These are phyloP conservation scores for Amauroascus niger DNA, from an alignment of 2,329 filamentous ascomycete genomes.

Conservation along the genomic window DNA sequence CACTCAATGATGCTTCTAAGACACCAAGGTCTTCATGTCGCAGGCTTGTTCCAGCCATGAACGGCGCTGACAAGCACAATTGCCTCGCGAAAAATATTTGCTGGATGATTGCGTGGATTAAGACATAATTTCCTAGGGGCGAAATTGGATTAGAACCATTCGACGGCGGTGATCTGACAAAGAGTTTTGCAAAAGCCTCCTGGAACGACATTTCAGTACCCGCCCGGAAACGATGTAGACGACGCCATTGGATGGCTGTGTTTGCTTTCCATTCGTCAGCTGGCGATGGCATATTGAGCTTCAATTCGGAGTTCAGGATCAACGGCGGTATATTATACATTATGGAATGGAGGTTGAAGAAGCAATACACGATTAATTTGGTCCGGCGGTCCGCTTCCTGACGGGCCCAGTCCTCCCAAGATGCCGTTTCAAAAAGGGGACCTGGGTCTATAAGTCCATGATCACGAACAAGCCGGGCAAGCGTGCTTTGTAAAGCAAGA, in stretches of 20 bases:
- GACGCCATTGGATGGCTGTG: slow-evolving; percentile 43
- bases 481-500: slow-evolving; percentile 47
- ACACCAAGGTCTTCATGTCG: slow-evolving; percentile 37
- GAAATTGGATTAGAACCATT: slow-evolving; percentile 35
- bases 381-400: slow-evolving; percentile 46
- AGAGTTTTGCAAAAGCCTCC: slow-evolving; percentile 38
- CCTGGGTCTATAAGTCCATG: slow-evolving; percentile 38
- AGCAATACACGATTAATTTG: slow-evolving; percentile 48
- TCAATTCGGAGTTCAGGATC: slow-evolving; percentile 47
- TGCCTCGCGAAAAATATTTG: slow-evolving; percentile 46
- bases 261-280: slow-evolving; percentile 48
- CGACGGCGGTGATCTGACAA: slow-evolving; percentile 30
- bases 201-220: slow-evolving; percentile 34
- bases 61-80: slow-evolving; percentile 38
- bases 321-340: slow-evolving; percentile 53
- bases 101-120: slow-evolving; percentile 47
- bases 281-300: slow-evolving; percentile 46
- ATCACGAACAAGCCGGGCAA: slow-evolving; percentile 48
- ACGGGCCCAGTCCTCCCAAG: slow-evolving; percentile 46
- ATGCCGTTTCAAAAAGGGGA: slow-evolving; percentile 36
- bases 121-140: slow-evolving; percentile 45
- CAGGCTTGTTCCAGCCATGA: slow-evolving; percentile 35
- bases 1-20: slow-evolving; percentile 40
- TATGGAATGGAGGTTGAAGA: slow-evolving; percentile 52
- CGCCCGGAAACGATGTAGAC: slow-evolving; percentile 28